Evolutionary conservation across 805 yeast species (phyloP), one percentile per base, ranked within the genome.

Genomic region (Lipomyces spencermartinsiae): DNA sequence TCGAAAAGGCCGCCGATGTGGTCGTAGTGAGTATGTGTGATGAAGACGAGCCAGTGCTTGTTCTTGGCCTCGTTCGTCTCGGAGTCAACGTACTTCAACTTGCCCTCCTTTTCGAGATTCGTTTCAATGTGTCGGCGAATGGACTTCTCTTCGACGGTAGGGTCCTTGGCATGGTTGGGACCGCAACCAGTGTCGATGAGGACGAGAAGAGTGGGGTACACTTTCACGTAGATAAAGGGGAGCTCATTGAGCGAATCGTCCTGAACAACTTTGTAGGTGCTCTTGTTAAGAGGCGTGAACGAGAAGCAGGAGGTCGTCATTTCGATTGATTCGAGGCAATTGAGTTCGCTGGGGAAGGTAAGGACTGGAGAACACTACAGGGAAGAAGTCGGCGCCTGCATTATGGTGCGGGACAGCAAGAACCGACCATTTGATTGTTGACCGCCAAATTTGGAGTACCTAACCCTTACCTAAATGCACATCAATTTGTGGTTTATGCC

Each of bases 121-220:
- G 60, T 55, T 65, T 69, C 72, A n/a, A 64, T 34, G 22, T 19
- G 68, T 39, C 61, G 35, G 10, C 72, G 72, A 34, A 69, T 61
- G n/a, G 66, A 67, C 63, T 68, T 69, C 53, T 67, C 66, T 35
- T 65, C 58, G 19, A 69, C 72, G 7, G 68, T 43, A n/a, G 68
- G 64, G 37, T 69, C 72, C 49, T 56, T 62, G 57, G 63, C 60
- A 55, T 67, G 71, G 57, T 69, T 67, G n/a, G 63, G 66, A 16
- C 72, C 72, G 64, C 72, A 69, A 22, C 72, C 72, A 33, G 72
- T 69, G 63, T 69, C 72, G 49, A 69, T 61, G 19, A 69, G 64
- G 19, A 68, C 37, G 4, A 69, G 64, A 39, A 69, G 62, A 8
- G 70, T 69, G 39, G 67, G 68, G 56, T 69, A 69, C 10, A 69